Base-by-base conservation (phyloP, 2,329 filamentous ascomycete species). In the Paramyrothecium sp. region DNA sequence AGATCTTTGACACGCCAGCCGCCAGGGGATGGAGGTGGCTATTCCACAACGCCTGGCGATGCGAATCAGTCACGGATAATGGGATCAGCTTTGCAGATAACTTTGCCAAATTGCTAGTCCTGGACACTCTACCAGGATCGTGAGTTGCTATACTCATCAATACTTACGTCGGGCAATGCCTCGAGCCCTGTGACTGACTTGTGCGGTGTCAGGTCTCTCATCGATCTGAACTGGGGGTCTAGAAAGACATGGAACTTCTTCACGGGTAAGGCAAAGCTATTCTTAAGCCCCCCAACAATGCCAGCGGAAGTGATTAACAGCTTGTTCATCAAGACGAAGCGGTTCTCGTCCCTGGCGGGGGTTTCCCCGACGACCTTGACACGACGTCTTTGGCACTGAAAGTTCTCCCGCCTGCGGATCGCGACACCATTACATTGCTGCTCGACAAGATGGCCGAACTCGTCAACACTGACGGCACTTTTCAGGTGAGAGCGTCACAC, bases 401-500 rank as follows among this genome's bases (percentile, higher is more conserved):
- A 22, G 49, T 33, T 23, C 23, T 51, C 12, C 21, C 10, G 49
- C 49, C 49, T 21, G 21, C 22, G 16, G n/a, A 17, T 17, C 17
- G 10, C n/a, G n/a, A 34, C 12, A 26, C 22, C 16, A 26, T 33
- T 12, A 2, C 49, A 16, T 26, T 8, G 7, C 22, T 51, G 17
- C 22, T 51, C n/a, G 49, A 51, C n/a, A n/a, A 19, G 22, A 51
- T 51, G 49, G 49, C 49, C 16, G 49, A 23, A 19, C 33, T 23
- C 30, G 49, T 51, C 49, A 51, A 51, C n/a, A 17, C 12, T n/a
- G 49, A 51, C 23, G 49, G 49, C 5, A 51, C 49, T 51, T 51
- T 51, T 22, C 49, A 51, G 23, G 49, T 51, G 30, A 21, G 2
- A 50, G 7, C 49, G 20, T 51, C 48, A 26, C n/a, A n/a, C n/a